Base-by-base conservation (phyloP, 2,329 filamentous ascomycete species). In the Penicillium sp. region DNA sequence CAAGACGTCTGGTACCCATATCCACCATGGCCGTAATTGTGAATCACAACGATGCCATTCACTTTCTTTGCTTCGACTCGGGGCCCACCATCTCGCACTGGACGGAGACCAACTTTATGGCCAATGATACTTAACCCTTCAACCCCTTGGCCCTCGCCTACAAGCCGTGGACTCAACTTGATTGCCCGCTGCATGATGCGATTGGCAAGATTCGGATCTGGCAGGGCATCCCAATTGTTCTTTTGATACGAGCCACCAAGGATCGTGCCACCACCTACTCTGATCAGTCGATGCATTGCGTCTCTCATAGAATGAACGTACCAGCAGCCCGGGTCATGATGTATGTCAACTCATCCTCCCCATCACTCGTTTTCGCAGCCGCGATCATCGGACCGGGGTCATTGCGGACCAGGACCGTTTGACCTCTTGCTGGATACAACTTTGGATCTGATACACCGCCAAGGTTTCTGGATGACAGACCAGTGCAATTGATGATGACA, bases 401-500 rank as follows among this genome's bases (percentile, higher is more conserved):
- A 65, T 95, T 94, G 41, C 87, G 73, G 15, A 95, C 86, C 0
- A 95, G 61, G 0, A 93, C 84, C 10, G 85, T 79, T 65, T 96
- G 90, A 3, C 87, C 90, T 2, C 90, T 78, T 1, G 77, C 81
- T 0, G 90, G 89, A 37, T 80, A 74, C 48, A 96, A 75, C 3
- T 73, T 76, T 42, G 68, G 62, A 57, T 96, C 90, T 63, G 77
- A 71, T 0, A 96, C 89, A 25, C 90, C 90, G 6, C 86, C 87
- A 1, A 96, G 77, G 39, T 74, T 80, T 29, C 74, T 75, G 0
- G 88, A 80, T 6, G 82, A 75, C 6, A 96, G 70, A 0, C 89
- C 90, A 0, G 88, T 90, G 51, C 86, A 85, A 60, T 96, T 96
- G 51, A 96, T 69, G 1, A 95, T 68, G 2, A 94, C 62, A 52